phyloP scores from a whole-genome alignment of 1,284 basidiomycete genomes.

The Cryptococcus amylolentus region DNA sequence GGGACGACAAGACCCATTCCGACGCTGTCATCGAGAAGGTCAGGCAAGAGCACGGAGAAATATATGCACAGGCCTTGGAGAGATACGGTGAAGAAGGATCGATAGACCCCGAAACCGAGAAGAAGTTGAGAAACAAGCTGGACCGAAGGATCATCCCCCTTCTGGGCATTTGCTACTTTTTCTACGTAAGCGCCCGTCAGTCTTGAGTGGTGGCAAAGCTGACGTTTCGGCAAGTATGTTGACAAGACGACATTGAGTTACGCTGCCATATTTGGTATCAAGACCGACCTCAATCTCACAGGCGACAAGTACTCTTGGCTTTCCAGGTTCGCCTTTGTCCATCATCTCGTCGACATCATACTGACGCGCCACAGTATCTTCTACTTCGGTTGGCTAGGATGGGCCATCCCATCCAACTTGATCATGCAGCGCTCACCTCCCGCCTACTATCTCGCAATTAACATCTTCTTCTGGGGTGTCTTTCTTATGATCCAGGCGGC shows the following conservation, averaged over 20 bases:
- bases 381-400: slow-evolving; percentile 54
- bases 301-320: slow-evolving; percentile 46
- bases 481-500: slow-evolving; percentile 50
- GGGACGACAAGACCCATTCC: background rate
- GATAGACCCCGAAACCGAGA: slow-evolving; percentile 40
- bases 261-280: slow-evolving; percentile 48
- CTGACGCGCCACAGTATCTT: slow-evolving; percentile 37
- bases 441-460: slow-evolving; percentile 52
- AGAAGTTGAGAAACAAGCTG: slow-evolving; percentile 37
- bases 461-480: slow-evolving; percentile 54
- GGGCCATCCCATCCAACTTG: slow-evolving; percentile 55
- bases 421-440: slow-evolving; percentile 54
- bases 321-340: slow-evolving; percentile 14
- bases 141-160: slow-evolving; percentile 38
- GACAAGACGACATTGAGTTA: slow-evolving; percentile 46
- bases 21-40: background rate
- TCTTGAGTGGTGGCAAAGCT: background rate
- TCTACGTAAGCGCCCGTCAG: slow-evolving; percentile 28
- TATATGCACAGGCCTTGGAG: slow-evolving; percentile 42
- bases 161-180: slow-evolving; percentile 43
- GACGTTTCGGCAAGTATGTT: slow-evolving; percentile 21
- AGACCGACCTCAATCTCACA: slow-evolving; percentile 40
- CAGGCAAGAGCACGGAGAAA: slow-evolving; percentile 23
- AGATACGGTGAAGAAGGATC: slow-evolving; percentile 36
- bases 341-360: background rate